Evolutionary conservation across 768 basidiomycete genomes (phyloP), one percentile per base, ranked within the genome.

Genomic region (Fistulinella prunicolor): DNA sequence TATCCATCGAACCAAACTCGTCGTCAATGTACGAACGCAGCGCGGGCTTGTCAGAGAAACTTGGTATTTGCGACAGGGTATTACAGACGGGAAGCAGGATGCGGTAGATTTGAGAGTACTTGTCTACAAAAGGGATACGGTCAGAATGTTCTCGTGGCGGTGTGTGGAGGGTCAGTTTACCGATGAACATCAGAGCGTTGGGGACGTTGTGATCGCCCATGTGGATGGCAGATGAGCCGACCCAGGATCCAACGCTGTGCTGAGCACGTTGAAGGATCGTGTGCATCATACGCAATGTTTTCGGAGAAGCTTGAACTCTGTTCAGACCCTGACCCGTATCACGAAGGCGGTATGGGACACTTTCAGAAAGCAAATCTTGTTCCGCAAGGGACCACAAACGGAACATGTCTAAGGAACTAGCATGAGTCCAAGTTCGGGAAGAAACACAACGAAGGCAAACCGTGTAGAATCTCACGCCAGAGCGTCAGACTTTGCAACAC

Each of bases 271-370:
- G 81, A 24, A 93, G 79, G 59, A 93, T 90, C 21, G 76, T 78
- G 62, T 90, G 89, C 90, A 92, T 92, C 82, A 89, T 83, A 23
- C 86, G 82, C n/a, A 88, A 83, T 3, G 90, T 93, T 66, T 91
- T 92, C 12, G 90, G 90, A 3, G 90, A 80, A 0, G 83, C 80
- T 63, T 92, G 90, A 10, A 93, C 89, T 38, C 90, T 85, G 68
- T 93, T 93, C 45, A 93, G 75, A n/a, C 90, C 90, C 59, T 93
- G 90, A 22, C 90, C 90, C 0, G 90, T 93, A 63, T 93, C 90
- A 23, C 90, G 83, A 32, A 93, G 74, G 24, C 90, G 85, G 64
- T 93, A 93, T 3, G 81, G 63, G 34, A 85, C 71, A 19, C 73
- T 81, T 59, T 90, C 83, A 6, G 86, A 83, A n/a, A 93, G 75